Evolutionary conservation across 208 protist genomes (phyloP), one percentile per base, ranked within the genome.

Genomic region (Novymonas esmeraldas): DNA sequence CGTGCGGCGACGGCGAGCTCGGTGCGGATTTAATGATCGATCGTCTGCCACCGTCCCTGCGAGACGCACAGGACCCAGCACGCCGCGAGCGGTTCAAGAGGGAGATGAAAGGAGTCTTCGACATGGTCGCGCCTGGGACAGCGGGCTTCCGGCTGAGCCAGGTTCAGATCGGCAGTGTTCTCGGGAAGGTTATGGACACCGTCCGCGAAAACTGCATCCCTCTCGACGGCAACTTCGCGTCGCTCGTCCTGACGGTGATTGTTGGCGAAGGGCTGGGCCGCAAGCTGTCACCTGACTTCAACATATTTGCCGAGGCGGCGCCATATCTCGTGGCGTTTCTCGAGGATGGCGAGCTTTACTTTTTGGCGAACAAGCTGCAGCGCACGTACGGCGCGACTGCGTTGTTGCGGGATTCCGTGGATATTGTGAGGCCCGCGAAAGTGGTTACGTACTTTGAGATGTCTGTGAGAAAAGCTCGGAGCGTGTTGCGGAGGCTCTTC

Each of bases 161-260:
- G 55, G 85, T 98, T 11, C 70, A 85, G 49, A 91, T 98, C 24
- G 94, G 92, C 18, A 48, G 67, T 14, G 81, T 97, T 0, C 80
- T 98, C 13, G 50, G 50, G 2, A 81, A 92, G 49, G 78, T 97
- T 7, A 81, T 98, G 76, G 52, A 70, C 16, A 80, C 87, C 0
- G 81, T 97, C 26, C 81, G 91, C 4, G 75, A 93, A 65, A 88
- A 97, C 76, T 77, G 82, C 33, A 84, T 95, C 11, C 73, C 81
- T 18, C 82, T 98, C n/a, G 96, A 98, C 63, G 83, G 89, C 26
- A 93, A 95, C 64, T 98, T 97, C 80, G 79, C 93, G 2, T 93
- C 93, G 3, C 74, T 98, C 6, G 90, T 97, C 4, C 64, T 98
- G 41, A 88, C 89, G 3, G 92, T 97, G 13, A 90, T 97, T 22